Evolutionary conservation across 352 stramenopile species (phyloP).

Genomic region (Phytophthora sansomeana): DNA sequence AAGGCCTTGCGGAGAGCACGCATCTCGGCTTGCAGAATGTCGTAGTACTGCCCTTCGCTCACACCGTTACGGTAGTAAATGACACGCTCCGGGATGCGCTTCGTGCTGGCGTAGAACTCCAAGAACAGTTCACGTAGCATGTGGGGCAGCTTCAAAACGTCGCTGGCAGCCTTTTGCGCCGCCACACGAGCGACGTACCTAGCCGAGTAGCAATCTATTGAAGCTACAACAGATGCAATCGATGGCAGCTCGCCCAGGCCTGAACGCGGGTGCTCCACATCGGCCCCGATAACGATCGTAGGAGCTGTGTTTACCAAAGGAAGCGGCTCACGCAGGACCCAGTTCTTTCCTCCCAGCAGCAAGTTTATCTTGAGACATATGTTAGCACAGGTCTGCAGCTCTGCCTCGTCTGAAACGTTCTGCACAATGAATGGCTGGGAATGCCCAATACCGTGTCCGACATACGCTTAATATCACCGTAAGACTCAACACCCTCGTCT

Average conservation of each 20-base stretch:
- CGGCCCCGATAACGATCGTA: conserved; percentile 87
- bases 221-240: conserved; percentile 85
- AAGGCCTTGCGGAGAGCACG: conserved; percentile 79
- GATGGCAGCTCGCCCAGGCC: conserved; percentile 59
- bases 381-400: conserved; percentile 70
- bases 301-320: conserved; percentile 48
- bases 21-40: conserved; percentile 83
- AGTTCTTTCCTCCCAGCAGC: conserved; percentile 80
- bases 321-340: conserved; percentile 54
- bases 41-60: conserved; percentile 85
- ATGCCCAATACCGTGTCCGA: conserved; percentile 76
- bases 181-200: conserved; percentile 74
- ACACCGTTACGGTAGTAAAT: no score
- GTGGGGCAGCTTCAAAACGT: conserved; percentile 60
- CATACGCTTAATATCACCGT: conserved; percentile 78
- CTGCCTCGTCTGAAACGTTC: conserved; percentile 52
- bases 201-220: conserved; percentile 68
- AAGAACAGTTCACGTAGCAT: conserved; percentile 83
- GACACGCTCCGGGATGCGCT: conserved; percentile 78
- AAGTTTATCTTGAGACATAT: conserved; percentile 81
- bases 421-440: conserved; percentile 74
- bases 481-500: conserved; percentile 50
- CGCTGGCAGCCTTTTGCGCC: conserved; percentile 55
- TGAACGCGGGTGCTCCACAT: conserved; percentile 75
- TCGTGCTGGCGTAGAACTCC: conserved; percentile 75